Evolutionary conservation across 169 alveolate genomes (phyloP).

Genomic region (Plasmodium malariae): DNA sequence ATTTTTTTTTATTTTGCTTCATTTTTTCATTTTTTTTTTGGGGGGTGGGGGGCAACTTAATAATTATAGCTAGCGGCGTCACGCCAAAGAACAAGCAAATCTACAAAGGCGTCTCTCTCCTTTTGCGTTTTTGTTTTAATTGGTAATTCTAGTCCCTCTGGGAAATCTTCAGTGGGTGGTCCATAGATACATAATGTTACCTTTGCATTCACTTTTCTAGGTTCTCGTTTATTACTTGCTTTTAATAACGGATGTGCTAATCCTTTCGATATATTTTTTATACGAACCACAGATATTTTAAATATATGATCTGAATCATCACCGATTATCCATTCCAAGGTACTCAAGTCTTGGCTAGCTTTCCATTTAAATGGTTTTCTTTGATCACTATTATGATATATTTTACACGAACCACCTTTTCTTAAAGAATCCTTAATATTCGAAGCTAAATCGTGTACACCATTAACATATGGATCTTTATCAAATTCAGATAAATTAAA

Average conservation of each 20-base stretch:
- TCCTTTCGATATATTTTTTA: slow-evolving; percentile 92
- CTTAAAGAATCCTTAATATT: slow-evolving; percentile 89
- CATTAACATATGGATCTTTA: slow-evolving; percentile 94
- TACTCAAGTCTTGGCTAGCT: slow-evolving; percentile 88
- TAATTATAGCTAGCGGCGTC: slow-evolving; percentile 94
- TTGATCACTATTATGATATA: slow-evolving; percentile 79
- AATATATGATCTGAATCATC: slow-evolving; percentile 87
- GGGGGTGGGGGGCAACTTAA: slow-evolving; percentile 25
- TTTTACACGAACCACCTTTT: slow-evolving; percentile 89
- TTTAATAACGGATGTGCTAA: slow-evolving; percentile 89
- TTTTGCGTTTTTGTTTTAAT: slow-evolving; percentile 89
- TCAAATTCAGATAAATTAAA: slow-evolving; percentile 91
- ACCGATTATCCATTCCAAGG: slow-evolving; percentile 92
- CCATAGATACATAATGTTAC: slow-evolving; percentile 89
- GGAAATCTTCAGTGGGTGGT: slow-evolving; percentile 93
- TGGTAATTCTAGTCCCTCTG: slow-evolving; percentile 92
- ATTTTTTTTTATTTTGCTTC: too few species aligned
- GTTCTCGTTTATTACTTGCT: slow-evolving; percentile 90
- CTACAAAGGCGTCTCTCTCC: slow-evolving; percentile 92
- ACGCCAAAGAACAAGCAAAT: slow-evolving; percentile 92
- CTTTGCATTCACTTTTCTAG: slow-evolving; percentile 89
- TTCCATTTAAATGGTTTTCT: slow-evolving; percentile 86
- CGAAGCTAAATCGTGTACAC: slow-evolving; percentile 93
- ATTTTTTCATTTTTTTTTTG: too few species aligned
- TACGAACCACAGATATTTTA: slow-evolving; percentile 89